Conservation (phyloP, 2,329 filamentous ascomycete species). For the Aspergillus chevalieri region DNA sequence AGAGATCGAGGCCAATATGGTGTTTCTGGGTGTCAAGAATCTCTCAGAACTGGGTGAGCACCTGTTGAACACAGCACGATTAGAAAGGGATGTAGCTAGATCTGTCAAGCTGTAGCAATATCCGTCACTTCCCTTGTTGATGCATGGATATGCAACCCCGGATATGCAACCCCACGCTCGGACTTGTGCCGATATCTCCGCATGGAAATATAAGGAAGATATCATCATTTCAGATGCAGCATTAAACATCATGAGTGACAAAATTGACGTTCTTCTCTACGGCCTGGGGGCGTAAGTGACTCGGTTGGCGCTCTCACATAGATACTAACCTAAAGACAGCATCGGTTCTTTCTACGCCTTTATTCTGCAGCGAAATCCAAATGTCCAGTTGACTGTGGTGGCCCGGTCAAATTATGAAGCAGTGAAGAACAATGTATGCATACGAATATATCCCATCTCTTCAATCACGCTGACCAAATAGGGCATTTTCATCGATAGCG, state of each 20-base stretch:
- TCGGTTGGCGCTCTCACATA: neutral
- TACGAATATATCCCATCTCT: neutral
- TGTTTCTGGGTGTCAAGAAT: slow-evolving; percentile 23
- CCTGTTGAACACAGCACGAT: slow-evolving; percentile 26
- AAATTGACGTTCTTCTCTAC: slow-evolving; percentile 45
- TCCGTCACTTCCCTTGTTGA: neutral
- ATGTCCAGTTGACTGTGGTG: slow-evolving; percentile 38
- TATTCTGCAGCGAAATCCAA: slow-evolving; percentile 40
- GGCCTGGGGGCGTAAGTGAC: slow-evolving; percentile 50
- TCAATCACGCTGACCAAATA: slow-evolving; percentile 7
- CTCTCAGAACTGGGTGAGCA: slow-evolving; percentile 22
- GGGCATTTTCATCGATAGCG: slow-evolving; percentile 39
- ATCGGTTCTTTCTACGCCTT: slow-evolving; percentile 57
- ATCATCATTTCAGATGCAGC: neutral
- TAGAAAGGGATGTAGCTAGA: slow-evolving; percentile 26
- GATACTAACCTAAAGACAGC: slow-evolving; percentile 22
- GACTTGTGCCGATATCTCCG: neutral
- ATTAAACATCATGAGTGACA: slow-evolving; percentile 18
- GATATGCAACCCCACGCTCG: neutral
- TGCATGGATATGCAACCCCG: neutral
- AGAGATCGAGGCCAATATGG: slow-evolving; percentile 32
- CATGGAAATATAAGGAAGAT: neutral
- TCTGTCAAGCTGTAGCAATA: slow-evolving; percentile 21
- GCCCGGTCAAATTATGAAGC: slow-evolving; percentile 43
- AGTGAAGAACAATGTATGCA: slow-evolving; percentile 33